phyloP scores from a whole-genome alignment of 495 filamentous ascomycete species.

The Cenococcum geophilum region DNA sequence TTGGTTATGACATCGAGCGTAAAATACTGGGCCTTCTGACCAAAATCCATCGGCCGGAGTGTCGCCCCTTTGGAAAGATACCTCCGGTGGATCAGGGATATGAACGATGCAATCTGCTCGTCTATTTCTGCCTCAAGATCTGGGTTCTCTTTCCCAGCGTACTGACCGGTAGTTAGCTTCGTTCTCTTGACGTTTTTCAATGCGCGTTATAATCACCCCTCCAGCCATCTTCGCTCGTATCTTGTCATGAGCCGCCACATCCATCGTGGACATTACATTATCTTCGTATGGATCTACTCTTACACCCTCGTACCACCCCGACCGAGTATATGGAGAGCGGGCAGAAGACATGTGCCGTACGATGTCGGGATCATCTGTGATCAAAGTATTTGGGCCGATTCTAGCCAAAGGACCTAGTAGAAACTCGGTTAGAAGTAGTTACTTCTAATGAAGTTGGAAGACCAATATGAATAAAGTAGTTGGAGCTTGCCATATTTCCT shows the following conservation, averaged over 20 bases:
- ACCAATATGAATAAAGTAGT: no score
- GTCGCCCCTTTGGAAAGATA: constrained; percentile 29
- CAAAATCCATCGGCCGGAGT: constrained; percentile 39
- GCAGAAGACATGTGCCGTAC: constrained; percentile 25
- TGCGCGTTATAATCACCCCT: neutral
- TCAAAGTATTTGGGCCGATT: constrained; percentile 28
- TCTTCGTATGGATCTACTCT: constrained; percentile 20
- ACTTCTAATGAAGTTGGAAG: no score
- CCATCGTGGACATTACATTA: constrained; percentile 16
- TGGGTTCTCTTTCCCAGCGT: constrained; percentile 25
- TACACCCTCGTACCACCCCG: constrained; percentile 25
- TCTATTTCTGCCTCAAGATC: constrained; percentile 24
- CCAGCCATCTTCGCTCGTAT: constrained; percentile 18
- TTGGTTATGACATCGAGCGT: constrained; percentile 44
- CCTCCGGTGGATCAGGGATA: constrained; percentile 25
- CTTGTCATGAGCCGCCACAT: constrained; percentile 19
- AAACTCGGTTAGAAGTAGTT: neutral
- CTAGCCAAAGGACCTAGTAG: constrained; percentile 23
- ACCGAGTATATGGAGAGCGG: constrained; percentile 14
- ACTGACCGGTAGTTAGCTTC: neutral
- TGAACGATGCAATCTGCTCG: constrained; percentile 11
- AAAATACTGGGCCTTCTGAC: constrained; percentile 38
- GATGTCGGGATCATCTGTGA: constrained; percentile 28
- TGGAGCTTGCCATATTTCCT: constrained; percentile 1
- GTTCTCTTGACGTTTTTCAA: no score